A percentile compares a stretch with the other conserved stretches of the same genome.
phyloP scores from a whole-genome alignment of 179 eudicot genomes.

The Beta corolliflora region DNA sequence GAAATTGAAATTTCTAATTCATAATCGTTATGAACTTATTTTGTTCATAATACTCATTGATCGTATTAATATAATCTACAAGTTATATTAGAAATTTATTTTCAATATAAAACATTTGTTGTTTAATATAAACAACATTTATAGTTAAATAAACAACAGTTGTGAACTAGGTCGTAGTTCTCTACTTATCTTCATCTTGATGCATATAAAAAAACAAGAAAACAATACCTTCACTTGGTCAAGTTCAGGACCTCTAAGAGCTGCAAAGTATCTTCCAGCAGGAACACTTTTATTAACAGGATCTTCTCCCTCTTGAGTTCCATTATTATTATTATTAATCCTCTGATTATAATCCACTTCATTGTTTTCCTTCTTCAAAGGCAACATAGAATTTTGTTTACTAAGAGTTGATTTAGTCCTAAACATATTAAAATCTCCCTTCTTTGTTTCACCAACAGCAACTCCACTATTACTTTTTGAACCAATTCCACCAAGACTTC shows the following conservation, averaged over 20 bases:
- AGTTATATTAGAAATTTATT: too few species aligned
- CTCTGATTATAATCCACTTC: constrained; percentile 27
- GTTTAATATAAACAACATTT: too few species aligned
- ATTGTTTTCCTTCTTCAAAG: constrained; percentile 46
- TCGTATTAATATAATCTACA: too few species aligned
- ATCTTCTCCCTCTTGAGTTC: constrained; percentile 43
- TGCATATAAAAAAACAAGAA: neutral
- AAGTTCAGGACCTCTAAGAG: constrained; percentile 90
- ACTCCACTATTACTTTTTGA: constrained; percentile 34
- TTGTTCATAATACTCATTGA: too few species aligned
- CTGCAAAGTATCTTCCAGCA: constrained; percentile 97
- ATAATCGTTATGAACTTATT: too few species aligned
- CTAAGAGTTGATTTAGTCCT: constrained; percentile 72
- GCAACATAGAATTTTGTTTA: constrained; percentile 69
- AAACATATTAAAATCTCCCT: constrained; percentile 69
- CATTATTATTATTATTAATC: constrained; percentile 9
- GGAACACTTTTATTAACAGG: constrained; percentile 70
- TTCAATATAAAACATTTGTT: too few species aligned
- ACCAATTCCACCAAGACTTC: constrained; percentile 77
- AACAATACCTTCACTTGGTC: constrained; percentile 88
- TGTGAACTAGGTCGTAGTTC: too few species aligned
- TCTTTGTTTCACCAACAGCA: constrained; percentile 38
- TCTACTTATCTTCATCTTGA: neutral
- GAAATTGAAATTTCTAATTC: too few species aligned
- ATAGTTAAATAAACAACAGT: too few species aligned